Conservation (phyloP, 371 early-diverging fungal genomes). For the Mortierella polycephala region DNA sequence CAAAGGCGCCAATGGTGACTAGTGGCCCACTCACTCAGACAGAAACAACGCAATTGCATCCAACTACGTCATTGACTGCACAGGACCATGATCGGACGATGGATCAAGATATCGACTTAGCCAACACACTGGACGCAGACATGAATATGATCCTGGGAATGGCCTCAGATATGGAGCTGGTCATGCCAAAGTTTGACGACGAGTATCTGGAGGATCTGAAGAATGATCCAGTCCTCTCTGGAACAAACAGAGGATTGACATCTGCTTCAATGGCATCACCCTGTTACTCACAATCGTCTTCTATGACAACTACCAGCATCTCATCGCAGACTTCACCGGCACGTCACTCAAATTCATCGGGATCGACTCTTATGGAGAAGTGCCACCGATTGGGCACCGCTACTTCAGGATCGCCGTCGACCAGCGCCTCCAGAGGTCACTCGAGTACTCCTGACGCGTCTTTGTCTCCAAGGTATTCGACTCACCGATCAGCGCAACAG, state of each 20-base stretch:
- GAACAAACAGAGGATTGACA: neutral
- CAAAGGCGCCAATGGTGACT: neutral
- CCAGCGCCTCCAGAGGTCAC: neutral
- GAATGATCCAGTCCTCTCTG: conserved; percentile 2
- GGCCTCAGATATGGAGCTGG: conserved; percentile 50
- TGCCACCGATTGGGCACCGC: conserved; percentile 1
- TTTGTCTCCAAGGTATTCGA: neutral
- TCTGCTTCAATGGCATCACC: conserved; percentile 12
- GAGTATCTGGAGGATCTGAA: conserved; percentile 32
- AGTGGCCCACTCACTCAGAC: too few species aligned
- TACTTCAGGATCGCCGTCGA: conserved; percentile 12
- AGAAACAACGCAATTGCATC: too few species aligned
- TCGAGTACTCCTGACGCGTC: neutral
- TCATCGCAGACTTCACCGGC: conserved; percentile 13
- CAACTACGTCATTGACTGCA: too few species aligned
- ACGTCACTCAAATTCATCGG: conserved; percentile 2
- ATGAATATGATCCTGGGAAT: conserved; percentile 44
- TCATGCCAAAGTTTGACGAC: conserved; percentile 49
- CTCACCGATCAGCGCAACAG: neutral
- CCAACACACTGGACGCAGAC: conserved; percentile 21
- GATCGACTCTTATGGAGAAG: neutral
- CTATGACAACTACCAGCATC: conserved; percentile 24
- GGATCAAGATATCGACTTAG: conserved; percentile 14
- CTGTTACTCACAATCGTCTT: conserved; percentile 20
- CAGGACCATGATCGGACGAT: neutral